phyloP scores from a whole-genome alignment of 2,329 filamentous ascomycete species.

The Aspergillus spinulosporus region DNA sequence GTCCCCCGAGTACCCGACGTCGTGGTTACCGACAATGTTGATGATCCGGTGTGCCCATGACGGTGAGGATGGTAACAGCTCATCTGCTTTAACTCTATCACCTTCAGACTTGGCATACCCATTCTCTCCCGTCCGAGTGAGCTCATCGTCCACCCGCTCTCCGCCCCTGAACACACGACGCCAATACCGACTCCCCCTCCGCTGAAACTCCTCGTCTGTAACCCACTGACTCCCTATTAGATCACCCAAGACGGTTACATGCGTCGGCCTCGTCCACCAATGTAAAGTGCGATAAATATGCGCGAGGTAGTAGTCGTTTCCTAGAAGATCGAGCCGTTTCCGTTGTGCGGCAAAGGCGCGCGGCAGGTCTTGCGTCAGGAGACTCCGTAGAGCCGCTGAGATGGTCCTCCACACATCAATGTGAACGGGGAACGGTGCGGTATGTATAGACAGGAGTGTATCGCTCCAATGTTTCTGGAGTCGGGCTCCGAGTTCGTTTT shows the following conservation, averaged over 20 bases:
- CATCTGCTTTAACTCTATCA: conserved; percentile 23
- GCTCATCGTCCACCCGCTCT: conserved; percentile 58
- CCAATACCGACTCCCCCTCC: conserved; percentile 76
- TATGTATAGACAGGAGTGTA: conserved; percentile 19
- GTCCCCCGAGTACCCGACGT: conserved; percentile 94
- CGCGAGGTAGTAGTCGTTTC: conserved; percentile 91
- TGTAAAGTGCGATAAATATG: conserved; percentile 83
- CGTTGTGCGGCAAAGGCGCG: conserved; percentile 65
- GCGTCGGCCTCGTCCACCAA: conserved; percentile 84
- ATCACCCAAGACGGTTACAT: conserved; percentile 86
- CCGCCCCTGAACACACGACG: conserved; percentile 71
- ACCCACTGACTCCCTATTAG: conserved; percentile 96
- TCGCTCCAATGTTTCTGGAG: conserved; percentile 41
- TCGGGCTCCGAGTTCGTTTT: conserved; percentile 47
- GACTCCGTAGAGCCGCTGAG: conserved; percentile 22
- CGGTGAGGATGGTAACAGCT: conserved; percentile 45
- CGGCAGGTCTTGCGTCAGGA: conserved; percentile 68
- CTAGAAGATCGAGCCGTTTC: conserved; percentile 83
- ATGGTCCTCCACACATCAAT: conserved; percentile 26
- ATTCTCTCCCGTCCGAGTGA: conserved; percentile 35
- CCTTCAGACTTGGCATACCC: conserved; percentile 33
- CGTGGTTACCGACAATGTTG: conserved; percentile 92
- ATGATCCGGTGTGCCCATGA: conserved; percentile 77
- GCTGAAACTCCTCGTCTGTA: conserved; percentile 75
- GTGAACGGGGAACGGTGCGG: conserved; percentile 19